Evolutionary conservation across 106 monocot genomes (phyloP), one percentile per base, ranked within the genome.

Genomic region (Allium cepa): DNA sequence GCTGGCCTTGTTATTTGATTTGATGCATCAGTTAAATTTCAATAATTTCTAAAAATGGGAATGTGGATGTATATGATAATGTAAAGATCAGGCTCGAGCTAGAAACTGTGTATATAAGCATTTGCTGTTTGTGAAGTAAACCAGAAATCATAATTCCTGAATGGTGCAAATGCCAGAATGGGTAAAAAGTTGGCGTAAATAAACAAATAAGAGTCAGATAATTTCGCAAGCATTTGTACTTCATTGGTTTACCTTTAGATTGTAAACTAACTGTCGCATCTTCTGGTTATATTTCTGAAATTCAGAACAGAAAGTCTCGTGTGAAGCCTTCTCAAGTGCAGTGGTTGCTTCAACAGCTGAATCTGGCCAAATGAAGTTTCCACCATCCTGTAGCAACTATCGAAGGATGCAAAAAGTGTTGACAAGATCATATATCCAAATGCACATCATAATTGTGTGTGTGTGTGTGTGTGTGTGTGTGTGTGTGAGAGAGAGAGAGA

Each of bases 201-300:
- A 45, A 17, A 10, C 11, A 7, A 8, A 7, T 14, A 46, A 46
- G 22, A 22, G 27, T 27, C 11, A 12, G 27, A 63, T 45, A 18
- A 46, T 14, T 15, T 7, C 45, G 16, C 36, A 63, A 17, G 17
- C 28, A 47, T 49, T 10, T 36, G 36, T 36, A 36, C 36, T 36
- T 36, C 36, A 36, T 36, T 36, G 4, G 36, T 36, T 36, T 60
- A 92, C 97, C 89, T 97, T 92, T 17, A 97, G 78, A 77, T 97
- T 97, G 72, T 86, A 97, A 68, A 72, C 78, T 51, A 97, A 78
- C 53, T 88, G 84, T 56, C 97, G 70, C 92, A 97, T 82, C 69
- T 97, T 97, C 82, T 97, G 88, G 74, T 96, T 96, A 63, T 96
- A 96, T 66, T 92, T 96, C 75, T 69, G 77, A 64, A 88, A 88